Base-by-base conservation (phyloP, 495 filamentous ascomycete genomes). In the Lasiosphaeriaceae sp. region DNA sequence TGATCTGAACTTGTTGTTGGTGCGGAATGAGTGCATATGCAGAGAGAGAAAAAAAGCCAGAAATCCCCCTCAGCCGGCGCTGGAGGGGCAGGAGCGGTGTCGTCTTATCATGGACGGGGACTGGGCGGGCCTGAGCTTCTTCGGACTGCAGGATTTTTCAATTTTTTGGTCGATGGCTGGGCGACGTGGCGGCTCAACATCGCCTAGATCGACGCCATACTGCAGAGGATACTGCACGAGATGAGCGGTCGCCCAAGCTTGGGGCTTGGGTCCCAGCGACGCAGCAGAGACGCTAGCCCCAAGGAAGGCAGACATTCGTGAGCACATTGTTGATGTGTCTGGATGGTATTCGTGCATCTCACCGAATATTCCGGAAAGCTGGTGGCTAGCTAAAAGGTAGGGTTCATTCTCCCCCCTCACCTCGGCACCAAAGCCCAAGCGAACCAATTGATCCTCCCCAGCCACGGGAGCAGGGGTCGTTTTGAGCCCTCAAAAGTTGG, bases 321-420 rank as follows among this genome's bases (percentile, higher is more conserved):
- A 39, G 45, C 45, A 57, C 49, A 44, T 43, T 47, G 63, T 60
- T 58, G 61, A 64, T 65, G 65, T 63, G 63, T 65, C 58, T 37
- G 53, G 29, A 50, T 50, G 55, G 61, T 59, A 66, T 65, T 64
- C 63, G 62, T 59, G 63, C 47, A 17, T 49, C 47, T 52, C 55
- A 57, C 53, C 59, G 52, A 29, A 48, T 43, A 31, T n/a, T 63
- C 57, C 60, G 16, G 16, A 44, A n/a, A 53, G 52, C 34, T 7
- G 59, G 56, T 47, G 54, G 31, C 44, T 45, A 21, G 52, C 61
- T n/a, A n/a, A n/a, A n/a, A 64, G 64, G 60, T 53, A 60, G 22
- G 9, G 24, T 54, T 35, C 34, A n/a, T 20, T 29, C 29, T 34
- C n/a, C 29, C 17, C 20, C 23, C 19, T 45, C 52, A 47, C 22